A percentile compares a stretch with the other conserved stretches of the same genome.
These are phyloP conservation scores for Mycena leptocephala DNA, from an alignment of 768 basidiomycete genomes.

Conservation along the genomic window DNA sequence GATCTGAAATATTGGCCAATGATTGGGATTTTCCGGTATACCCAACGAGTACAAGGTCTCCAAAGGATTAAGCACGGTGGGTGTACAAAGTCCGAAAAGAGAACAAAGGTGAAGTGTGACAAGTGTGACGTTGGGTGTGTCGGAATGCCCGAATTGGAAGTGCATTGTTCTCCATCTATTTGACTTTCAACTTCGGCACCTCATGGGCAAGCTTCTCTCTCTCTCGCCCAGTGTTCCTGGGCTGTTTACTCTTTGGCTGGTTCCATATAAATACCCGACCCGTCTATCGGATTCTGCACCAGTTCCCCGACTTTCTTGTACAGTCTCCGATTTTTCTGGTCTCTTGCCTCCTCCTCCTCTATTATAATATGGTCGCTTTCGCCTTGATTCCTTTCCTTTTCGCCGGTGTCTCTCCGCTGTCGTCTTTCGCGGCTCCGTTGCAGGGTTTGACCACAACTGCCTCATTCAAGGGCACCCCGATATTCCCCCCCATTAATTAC, in stretches of 20 bases:
- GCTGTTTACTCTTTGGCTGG: slow-evolving; percentile 22
- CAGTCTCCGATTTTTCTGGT: slow-evolving; percentile 23
- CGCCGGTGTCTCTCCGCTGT: slow-evolving; percentile 55
- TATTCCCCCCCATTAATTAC: slow-evolving; percentile 56
- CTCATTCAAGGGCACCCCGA: slow-evolving; percentile 38
- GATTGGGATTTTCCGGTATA: background rate
- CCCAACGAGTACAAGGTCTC: slow-evolving; percentile 21
- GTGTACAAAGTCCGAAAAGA: slow-evolving; percentile 13
- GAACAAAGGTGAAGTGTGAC: too few relatives aligned
- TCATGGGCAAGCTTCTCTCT: slow-evolving; percentile 26
- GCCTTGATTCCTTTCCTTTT: slow-evolving; percentile 45
- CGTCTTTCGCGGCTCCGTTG: slow-evolving; percentile 52
- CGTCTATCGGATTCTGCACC: slow-evolving; percentile 15
- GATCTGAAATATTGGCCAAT: background rate
- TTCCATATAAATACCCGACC: slow-evolving; percentile 22
- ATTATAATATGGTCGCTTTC: slow-evolving; percentile 30
- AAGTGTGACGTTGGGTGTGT: too few relatives aligned
- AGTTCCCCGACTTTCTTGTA: background rate
- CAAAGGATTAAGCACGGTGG: background rate
- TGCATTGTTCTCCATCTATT: slow-evolving; percentile 26
- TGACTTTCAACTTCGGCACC: slow-evolving; percentile 6
- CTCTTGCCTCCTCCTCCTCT: background rate
- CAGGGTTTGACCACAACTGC: slow-evolving; percentile 24
- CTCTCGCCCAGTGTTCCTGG: slow-evolving; percentile 15
- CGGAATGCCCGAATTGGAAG: background rate